phyloP scores from a whole-genome alignment of 176 grass and related monocot species.

The Eleusine indica region DNA sequence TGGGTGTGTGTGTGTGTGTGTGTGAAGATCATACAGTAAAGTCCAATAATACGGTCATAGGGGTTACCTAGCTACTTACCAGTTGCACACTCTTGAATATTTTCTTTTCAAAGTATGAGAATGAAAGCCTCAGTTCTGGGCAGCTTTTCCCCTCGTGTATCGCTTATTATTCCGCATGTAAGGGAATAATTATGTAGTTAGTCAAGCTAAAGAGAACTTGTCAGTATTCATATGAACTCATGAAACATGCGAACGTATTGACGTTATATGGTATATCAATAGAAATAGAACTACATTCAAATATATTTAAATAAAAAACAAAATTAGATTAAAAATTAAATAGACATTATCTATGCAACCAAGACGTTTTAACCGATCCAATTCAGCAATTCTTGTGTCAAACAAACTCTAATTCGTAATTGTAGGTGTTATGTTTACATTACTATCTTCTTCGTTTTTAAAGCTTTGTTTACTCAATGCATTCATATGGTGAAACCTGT shows the following conservation, averaged over 20 bases:
- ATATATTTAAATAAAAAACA: neutral
- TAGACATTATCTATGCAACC: neutral
- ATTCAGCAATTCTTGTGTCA: neutral
- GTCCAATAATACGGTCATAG: neutral
- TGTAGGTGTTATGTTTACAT: neutral
- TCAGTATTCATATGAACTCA: no score
- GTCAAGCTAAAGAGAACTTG: no score
- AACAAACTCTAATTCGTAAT: neutral
- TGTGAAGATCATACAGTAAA: neutral
- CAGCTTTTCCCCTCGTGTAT: neutral
- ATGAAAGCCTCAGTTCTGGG: neutral
- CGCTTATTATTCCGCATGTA: neutral
- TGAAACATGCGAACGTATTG: neutral
- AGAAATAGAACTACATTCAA: neutral
- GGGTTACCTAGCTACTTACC: neutral
- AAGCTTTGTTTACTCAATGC: conserved; percentile 19
- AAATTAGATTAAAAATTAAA: neutral
- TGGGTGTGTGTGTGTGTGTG: neutral
- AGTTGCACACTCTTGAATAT: neutral
- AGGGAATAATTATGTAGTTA: neutral
- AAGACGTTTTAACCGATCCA: neutral
- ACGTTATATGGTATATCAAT: neutral
- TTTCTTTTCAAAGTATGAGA: neutral
- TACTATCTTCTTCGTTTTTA: neutral
- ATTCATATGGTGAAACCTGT: conserved; percentile 17